phyloP scores from a whole-genome alignment of 1,284 basidiomycete species.

The Sanghuangporus sanghuang region DNA sequence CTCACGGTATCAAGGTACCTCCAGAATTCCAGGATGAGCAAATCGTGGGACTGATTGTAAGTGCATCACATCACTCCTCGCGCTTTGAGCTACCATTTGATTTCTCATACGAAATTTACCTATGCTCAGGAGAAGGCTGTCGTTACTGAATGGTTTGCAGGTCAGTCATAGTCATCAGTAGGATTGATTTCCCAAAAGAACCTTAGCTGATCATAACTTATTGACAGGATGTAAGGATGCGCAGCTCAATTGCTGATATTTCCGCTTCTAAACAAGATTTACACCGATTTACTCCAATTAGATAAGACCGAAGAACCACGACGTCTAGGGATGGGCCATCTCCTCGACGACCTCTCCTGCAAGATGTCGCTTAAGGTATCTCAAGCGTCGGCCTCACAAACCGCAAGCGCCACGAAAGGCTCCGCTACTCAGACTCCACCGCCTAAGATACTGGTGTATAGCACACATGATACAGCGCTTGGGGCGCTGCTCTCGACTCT shows the following conservation, averaged over 20 bases:
- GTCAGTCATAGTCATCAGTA: constrained; percentile 26
- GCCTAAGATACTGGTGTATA: constrained; percentile 54
- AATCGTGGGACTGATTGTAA: constrained; percentile 54
- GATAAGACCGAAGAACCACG: constrained; percentile 74
- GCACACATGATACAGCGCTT: constrained; percentile 74
- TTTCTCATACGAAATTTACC: constrained; percentile 5
- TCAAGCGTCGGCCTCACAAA: constrained; percentile 42
- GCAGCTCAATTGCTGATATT: not conserved
- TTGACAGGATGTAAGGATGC: constrained; percentile 34
- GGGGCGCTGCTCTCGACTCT: constrained; percentile 65
- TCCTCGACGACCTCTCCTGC: constrained; percentile 56
- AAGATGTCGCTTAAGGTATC: constrained; percentile 57
- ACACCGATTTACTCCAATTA: constrained; percentile 24
- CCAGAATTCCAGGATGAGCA: constrained; percentile 61
- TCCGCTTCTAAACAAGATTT: not conserved
- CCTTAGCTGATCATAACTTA: not conserved
- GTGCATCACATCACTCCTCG: constrained; percentile 19
- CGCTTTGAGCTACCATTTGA: not conserved
- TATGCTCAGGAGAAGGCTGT: constrained; percentile 61
- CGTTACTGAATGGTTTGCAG: constrained; percentile 76
- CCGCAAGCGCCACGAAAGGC: not conserved
- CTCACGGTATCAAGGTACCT: constrained; percentile 67
- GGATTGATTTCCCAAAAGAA: not conserved
- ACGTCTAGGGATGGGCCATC: constrained; percentile 70
- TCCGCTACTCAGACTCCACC: not conserved